phyloP scores from a whole-genome alignment of 1,284 basidiomycete genomes.

The Cryptococcus sp. region DNA sequence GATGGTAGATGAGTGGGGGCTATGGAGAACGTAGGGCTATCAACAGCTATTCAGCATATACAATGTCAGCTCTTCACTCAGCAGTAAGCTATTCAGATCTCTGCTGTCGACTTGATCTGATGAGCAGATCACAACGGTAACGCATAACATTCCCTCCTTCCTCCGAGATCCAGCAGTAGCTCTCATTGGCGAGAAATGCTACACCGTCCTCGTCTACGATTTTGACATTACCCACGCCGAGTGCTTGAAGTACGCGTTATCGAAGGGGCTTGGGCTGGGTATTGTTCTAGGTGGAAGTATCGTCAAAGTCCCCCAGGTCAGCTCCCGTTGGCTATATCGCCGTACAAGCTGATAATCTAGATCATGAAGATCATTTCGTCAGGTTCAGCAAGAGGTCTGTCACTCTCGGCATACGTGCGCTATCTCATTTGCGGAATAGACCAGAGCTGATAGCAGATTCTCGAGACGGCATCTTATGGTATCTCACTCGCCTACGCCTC shows the following conservation, averaged over 20 bases:
- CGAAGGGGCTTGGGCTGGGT: slow-evolving; percentile 86
- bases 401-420: slow-evolving; percentile 65
- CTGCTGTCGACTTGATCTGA: neutral
- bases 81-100: slow-evolving; percentile 21
- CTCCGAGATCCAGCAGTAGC: slow-evolving; percentile 72
- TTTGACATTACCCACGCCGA: slow-evolving; percentile 74
- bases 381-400: slow-evolving; percentile 76
- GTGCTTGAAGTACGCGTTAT: slow-evolving; percentile 86
- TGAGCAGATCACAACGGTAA: slow-evolving; percentile 44
- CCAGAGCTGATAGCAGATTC: slow-evolving; percentile 33
- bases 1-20: too few species aligned
- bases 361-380: slow-evolving; percentile 55
- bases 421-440: neutral
- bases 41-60: neutral
- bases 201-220: slow-evolving; percentile 82
- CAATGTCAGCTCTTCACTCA: slow-evolving; percentile 18
- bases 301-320: slow-evolving; percentile 89
- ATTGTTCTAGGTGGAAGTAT: slow-evolving; percentile 91
- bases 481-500: slow-evolving; percentile 83
- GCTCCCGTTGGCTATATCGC: slow-evolving; percentile 5
- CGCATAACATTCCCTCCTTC: slow-evolving; percentile 66
- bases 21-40: too few species aligned
- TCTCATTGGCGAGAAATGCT: slow-evolving; percentile 87
- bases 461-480: slow-evolving; percentile 80
- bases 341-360: slow-evolving; percentile 51